Base-by-base conservation (phyloP, 129 eudicot genomes). In the Arctium lappa region DNA sequence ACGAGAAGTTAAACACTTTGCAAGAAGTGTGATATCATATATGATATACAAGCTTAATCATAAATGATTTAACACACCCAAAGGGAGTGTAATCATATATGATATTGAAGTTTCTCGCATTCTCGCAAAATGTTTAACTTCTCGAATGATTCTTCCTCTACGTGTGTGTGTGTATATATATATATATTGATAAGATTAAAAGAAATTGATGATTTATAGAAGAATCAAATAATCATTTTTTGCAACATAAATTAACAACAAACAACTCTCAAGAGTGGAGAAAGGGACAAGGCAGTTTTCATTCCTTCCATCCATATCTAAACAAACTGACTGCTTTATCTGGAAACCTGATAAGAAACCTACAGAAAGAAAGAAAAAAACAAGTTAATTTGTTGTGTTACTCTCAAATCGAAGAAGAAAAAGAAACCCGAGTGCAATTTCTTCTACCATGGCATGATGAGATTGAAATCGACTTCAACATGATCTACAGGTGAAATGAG, bases 271-370 rank as follows among this genome's bases (percentile, higher is more conserved):
- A 31, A 73, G n/a, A 38, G 18, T 39, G 9, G 73, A 38, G 50
- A 71, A 18, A 36, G 42, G 36, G 22, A 11, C 70, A 30, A 62
- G 8, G 31, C 31, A 18, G 32, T 36, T 73, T 73, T 27, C 7
- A 36, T 81, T 80, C 79, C 79, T 81, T 81, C 71, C 69, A 60
- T 73, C 42, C 79, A 60, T 38, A 60, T 81, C 74, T 81, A 60
- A 73, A 73, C 79, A 73, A 1, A 15, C 36, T 63, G 8, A 48
- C 27, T 42, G 65, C 79, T 81, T 81, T 46, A 72, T 72, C 31
- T 73, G 30, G 56, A 72, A 70, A 70, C 77, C 79, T 37, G 18
- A 80, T 80, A 53, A 48, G 38, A 80, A 80, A 66, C 82, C 82
- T 79, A 66, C 74, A 29, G 37, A 38, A 79, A 30, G 44, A 42